Evolutionary conservation across 106 monocot species (phyloP).

Genomic region (Allium sativum): DNA sequence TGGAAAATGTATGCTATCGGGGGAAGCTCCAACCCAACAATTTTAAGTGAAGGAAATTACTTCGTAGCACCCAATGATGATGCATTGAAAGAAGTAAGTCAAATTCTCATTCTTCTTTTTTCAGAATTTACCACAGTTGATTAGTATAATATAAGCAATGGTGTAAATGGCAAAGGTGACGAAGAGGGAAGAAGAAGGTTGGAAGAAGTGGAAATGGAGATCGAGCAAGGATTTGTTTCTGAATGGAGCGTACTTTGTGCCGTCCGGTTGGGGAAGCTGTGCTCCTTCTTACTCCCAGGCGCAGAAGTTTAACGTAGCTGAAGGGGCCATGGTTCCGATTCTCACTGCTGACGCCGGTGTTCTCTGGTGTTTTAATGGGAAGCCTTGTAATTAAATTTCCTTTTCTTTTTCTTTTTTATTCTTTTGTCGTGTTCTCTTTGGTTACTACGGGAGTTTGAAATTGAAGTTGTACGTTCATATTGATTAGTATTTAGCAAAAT

Average conservation of each 20-base stretch:
- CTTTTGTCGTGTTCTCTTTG: too few species aligned
- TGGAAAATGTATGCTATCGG: conserved; percentile 54
- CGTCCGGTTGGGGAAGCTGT: conserved; percentile 39
- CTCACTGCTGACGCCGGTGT: conserved; percentile 31
- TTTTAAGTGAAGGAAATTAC: conserved; percentile 55
- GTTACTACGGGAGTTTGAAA: too few species aligned
- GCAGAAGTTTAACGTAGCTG: conserved; percentile 17
- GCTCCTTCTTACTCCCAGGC: conserved; percentile 18
- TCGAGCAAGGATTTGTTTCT: conserved; percentile 31
- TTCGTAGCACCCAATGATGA: conserved; percentile 14
- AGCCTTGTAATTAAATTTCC: conserved; percentile 12
- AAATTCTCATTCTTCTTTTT: background rate
- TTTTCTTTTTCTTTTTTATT: background rate
- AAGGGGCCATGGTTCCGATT: conserved; percentile 26
- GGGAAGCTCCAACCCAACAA: conserved; percentile 47
- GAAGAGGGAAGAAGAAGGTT: conserved; percentile 29
- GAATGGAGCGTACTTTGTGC: conserved; percentile 49
- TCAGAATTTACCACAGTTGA: too few species aligned
- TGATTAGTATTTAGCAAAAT: too few species aligned
- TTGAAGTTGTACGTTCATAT: too few species aligned
- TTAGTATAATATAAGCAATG: too few species aligned
- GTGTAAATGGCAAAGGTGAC: conserved; percentile 25
- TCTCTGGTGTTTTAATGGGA: conserved; percentile 23
- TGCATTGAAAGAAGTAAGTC: conserved; percentile 19
- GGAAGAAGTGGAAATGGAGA: conserved; percentile 58